Evolutionary conservation across 1,284 basidiomycete species (phyloP).

Genomic region (Cutaneotrichosporon sp.): DNA sequence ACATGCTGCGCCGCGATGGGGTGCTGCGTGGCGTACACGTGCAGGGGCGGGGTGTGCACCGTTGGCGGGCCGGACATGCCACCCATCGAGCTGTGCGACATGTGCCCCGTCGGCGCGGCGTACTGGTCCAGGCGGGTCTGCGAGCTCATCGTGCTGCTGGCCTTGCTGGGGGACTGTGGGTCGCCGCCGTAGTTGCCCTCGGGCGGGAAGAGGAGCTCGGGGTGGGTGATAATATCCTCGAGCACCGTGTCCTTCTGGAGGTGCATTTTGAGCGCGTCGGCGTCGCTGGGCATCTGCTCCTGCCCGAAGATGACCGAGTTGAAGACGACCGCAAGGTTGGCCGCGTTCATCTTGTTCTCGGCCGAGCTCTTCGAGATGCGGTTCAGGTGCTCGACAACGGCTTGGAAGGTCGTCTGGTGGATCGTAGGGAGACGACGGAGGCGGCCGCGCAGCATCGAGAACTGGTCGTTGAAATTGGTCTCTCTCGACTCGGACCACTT

Average conservation of each 20-base stretch:
- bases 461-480: slow-evolving; percentile 70
- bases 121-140: slow-evolving; percentile 1
- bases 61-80: not conserved
- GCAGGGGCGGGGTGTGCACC: not conserved
- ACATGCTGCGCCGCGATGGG: slow-evolving; percentile 10
- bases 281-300: slow-evolving; percentile 75
- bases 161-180: slow-evolving; percentile 7
- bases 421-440: slow-evolving; percentile 80
- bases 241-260: slow-evolving; percentile 78
- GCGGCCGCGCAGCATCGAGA: slow-evolving; percentile 72
- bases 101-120: not conserved
- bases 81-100: not conserved
- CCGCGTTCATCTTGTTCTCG: slow-evolving; percentile 83
- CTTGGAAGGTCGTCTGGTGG: slow-evolving; percentile 85
- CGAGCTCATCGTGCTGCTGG: slow-evolving; percentile 3
- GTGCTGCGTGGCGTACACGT: slow-evolving; percentile 8
- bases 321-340: slow-evolving; percentile 85
- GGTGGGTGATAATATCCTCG: slow-evolving; percentile 79
- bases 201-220: slow-evolving; percentile 38
- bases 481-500: slow-evolving; percentile 76
- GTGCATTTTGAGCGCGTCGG: slow-evolving; percentile 70
- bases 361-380: slow-evolving; percentile 69
- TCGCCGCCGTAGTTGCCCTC: not conserved
- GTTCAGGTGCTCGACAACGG: slow-evolving; percentile 84
- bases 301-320: slow-evolving; percentile 82